These are phyloP conservation scores for Phytophthora cactorum DNA, from an alignment of 352 stramenopile genomes.

Conservation along the genomic window DNA sequence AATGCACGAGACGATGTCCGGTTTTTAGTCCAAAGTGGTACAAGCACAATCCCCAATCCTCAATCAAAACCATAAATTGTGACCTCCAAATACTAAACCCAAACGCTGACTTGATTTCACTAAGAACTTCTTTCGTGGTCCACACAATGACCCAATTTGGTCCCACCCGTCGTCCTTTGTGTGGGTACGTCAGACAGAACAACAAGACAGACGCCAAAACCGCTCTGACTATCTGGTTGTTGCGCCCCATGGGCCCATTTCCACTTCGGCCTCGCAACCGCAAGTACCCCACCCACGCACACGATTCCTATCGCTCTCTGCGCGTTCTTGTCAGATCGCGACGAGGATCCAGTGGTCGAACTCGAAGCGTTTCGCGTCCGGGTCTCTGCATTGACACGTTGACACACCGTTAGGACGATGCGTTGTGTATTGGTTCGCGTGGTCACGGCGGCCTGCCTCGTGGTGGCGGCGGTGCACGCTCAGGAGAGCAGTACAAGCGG, in stretches of 20 bases:
- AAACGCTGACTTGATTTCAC: conserved; percentile 3
- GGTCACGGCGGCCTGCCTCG: conserved; percentile 31
- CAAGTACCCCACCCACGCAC: conserved; percentile 29
- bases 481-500: conserved; percentile 22
- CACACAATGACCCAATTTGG: conserved; percentile 4
- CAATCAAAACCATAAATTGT: conserved; percentile 3
- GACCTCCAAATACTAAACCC: not conserved
- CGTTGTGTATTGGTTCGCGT: conserved; percentile 27
- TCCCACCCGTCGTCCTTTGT: conserved; percentile 21
- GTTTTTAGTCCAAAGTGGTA: conserved; percentile 16
- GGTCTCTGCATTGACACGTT: not conserved
- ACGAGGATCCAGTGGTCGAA: conserved; percentile 17
- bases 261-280: conserved; percentile 42
- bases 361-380: not conserved
- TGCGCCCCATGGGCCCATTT: conserved; percentile 23
- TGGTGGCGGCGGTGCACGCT: conserved; percentile 21
- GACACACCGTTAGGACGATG: conserved; percentile 17
- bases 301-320: conserved; percentile 15
- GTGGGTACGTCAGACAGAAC: conserved; percentile 19
- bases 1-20: not conserved
- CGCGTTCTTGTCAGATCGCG: conserved; percentile 27
- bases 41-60: conserved; percentile 3
- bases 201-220: conserved; percentile 5
- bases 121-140: not conserved
- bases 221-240: conserved; percentile 4